A percentile compares a stretch with the other conserved stretches of the same genome.
Conservation (phyloP, 495 filamentous ascomycete genomes). For the Neurospora africana region DNA sequence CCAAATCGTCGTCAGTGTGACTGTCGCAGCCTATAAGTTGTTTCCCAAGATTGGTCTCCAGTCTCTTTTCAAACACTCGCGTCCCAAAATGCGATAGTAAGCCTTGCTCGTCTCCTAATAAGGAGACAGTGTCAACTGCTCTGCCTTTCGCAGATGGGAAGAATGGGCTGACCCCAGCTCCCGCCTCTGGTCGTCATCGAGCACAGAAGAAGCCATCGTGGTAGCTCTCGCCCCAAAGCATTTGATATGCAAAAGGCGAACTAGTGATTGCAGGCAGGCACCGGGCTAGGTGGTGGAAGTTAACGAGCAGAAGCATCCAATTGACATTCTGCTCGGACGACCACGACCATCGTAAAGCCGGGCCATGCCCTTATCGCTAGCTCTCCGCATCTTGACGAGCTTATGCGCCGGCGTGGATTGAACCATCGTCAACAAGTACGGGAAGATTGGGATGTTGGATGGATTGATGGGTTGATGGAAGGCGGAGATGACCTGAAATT, state of each 20-base stretch:
- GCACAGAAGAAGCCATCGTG: background rate
- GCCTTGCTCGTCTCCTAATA: background rate
- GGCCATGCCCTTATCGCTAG: background rate
- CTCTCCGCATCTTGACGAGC: background rate
- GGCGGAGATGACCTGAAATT: background rate
- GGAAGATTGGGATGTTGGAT: background rate
- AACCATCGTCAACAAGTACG: background rate
- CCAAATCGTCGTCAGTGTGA: constrained; percentile 3
- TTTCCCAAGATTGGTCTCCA: background rate
- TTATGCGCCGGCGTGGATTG: background rate
- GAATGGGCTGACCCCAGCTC: background rate
- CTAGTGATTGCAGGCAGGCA: background rate
- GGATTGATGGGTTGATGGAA: background rate
- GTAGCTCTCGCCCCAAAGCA: background rate
- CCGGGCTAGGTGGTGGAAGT: background rate
- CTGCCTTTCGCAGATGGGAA: background rate
- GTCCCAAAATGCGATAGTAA: background rate
- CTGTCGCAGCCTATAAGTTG: constrained; percentile 19
- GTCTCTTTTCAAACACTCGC: constrained; percentile 6
- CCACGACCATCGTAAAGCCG: background rate
- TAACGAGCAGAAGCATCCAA: background rate
- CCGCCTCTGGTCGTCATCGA: background rate
- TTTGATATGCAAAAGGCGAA: background rate
- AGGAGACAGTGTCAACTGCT: background rate
- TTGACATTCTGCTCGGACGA: background rate